Evolutionary conservation across 345 rosid species (phyloP).

Genomic region (Salix brachista): DNA sequence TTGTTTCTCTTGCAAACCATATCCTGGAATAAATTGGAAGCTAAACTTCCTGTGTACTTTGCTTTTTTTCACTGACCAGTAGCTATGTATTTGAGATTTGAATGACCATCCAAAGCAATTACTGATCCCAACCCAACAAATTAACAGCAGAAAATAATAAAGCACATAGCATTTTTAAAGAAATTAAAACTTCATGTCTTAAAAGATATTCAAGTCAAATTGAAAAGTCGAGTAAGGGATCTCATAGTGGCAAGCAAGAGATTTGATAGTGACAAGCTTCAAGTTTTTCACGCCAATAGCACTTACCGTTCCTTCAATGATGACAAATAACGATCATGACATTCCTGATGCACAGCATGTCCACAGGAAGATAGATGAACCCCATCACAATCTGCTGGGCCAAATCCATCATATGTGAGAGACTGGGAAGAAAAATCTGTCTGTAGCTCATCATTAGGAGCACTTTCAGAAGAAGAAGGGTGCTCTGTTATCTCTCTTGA

Average conservation of each 20-base stretch:
- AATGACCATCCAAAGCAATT: too few species aligned
- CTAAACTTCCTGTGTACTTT: too few species aligned
- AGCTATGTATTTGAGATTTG: too few species aligned
- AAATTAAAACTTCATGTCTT: background rate
- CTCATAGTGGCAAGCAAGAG: background rate
- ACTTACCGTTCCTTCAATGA: conserved; percentile 81
- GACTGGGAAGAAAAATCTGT: conserved; percentile 34
- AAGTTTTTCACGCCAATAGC: background rate
- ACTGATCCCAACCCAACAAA: too few species aligned
- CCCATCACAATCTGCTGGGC: conserved; percentile 81
- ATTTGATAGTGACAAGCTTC: background rate
- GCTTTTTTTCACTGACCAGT: too few species aligned
- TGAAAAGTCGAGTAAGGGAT: background rate
- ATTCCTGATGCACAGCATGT: conserved; percentile 92
- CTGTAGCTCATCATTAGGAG: conserved; percentile 18
- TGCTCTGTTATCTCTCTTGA: conserved; percentile 40
- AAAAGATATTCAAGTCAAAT: background rate
- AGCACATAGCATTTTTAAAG: background rate
- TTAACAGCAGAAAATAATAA: too few species aligned
- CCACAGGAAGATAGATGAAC: conserved; percentile 87
- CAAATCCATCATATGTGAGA: conserved; percentile 54
- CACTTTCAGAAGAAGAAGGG: conserved; percentile 41
- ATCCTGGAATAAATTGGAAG: too few species aligned
- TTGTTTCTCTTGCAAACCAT: too few species aligned
- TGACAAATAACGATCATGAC: conserved; percentile 77